Evolutionary conservation across 768 basidiomycete genomes (phyloP), one percentile per base, ranked within the genome.

Genomic region (Auriculariales sp.): DNA sequence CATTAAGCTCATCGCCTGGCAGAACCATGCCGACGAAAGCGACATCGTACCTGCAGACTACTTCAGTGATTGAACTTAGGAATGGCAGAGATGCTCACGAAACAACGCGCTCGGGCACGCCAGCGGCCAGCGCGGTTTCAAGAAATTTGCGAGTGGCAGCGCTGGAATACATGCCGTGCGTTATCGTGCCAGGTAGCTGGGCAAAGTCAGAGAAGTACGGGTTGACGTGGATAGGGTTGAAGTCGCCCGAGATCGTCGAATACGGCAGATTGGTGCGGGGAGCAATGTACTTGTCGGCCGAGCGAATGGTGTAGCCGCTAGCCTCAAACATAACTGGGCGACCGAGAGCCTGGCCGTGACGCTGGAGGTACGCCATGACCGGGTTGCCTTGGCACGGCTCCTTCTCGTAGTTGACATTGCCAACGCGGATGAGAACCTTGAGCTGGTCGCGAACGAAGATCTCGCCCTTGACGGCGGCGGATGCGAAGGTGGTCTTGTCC

Each of bases 171-270:
- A 98, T 78, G 48, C 95, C 95, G 59, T 98, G 95, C 3, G 95
- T 97, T 60, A 99, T 98, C 9, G 95, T 99, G 12, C 87, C 84
- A 24, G 94, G 93, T 12, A 99, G 79, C 4, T 81, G 77, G 2
- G 94, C 93, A 54, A 84, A 89, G 62, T 91, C 83, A 22, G 95
- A 79, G 71, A 99, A 97, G 73, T 98, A 98, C 0, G 95, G 94
- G 66, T 99, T 97, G 64, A 95, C 72, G 63, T 99, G 95, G 57
- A 99, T 99, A 27, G 95, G 95, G 65, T 99, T 98, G 73, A 90
- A 98, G 66, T 99, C 94, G 39, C 94, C 93, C 0, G 95, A 99
- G 45, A 93, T 77, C 64, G 81, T 79, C 3, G 93, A 97, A 68
- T 98, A 99, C 2, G 91, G 85, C 65, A 94, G 88, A 61, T 99